phyloP scores from a whole-genome alignment of 2,329 filamentous ascomycete genomes.

The Claviceps fusiformis region DNA sequence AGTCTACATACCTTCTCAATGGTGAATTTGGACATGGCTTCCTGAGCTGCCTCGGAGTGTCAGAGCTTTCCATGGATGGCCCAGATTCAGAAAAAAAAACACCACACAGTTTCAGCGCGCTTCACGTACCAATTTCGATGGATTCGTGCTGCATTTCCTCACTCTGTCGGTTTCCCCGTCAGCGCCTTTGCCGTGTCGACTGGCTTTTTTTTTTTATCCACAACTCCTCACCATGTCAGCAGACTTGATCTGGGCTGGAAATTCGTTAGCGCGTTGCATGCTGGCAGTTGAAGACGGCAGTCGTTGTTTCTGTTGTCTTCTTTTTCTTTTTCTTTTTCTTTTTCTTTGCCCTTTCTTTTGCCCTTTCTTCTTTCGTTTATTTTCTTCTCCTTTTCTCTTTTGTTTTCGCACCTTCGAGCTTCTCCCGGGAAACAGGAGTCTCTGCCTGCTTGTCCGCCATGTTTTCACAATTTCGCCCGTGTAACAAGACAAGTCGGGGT shows the following conservation, averaged over 20 bases:
- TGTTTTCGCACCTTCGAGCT: slow-evolving; percentile 53
- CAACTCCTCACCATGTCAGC: slow-evolving; percentile 75
- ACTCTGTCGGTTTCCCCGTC: slow-evolving; percentile 42
- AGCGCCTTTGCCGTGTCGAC: slow-evolving; percentile 10
- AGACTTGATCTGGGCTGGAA: slow-evolving; percentile 85
- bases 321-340: background rate
- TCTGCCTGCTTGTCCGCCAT: slow-evolving; percentile 28
- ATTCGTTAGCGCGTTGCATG: slow-evolving; percentile 5
- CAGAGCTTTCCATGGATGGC: background rate
- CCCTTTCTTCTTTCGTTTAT: no score
- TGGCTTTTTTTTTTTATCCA: background rate
- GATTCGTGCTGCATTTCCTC: slow-evolving; percentile 96
- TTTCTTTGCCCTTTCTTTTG: background rate
- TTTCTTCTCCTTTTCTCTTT: background rate
- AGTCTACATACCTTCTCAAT: slow-evolving; percentile 40
- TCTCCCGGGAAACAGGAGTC: slow-evolving; percentile 47
- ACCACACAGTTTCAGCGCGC: no score
- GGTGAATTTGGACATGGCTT: slow-evolving; percentile 49
- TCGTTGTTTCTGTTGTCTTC: background rate
- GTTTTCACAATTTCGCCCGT: background rate
- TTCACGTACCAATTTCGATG: slow-evolving; percentile 75
- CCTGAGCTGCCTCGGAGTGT: slow-evolving; percentile 33
- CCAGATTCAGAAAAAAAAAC: background rate
- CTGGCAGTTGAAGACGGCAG: background rate
- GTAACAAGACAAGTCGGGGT: background rate